Evolutionary conservation across 1,284 basidiomycete genomes (phyloP).

Genomic region (Boletus sp.): DNA sequence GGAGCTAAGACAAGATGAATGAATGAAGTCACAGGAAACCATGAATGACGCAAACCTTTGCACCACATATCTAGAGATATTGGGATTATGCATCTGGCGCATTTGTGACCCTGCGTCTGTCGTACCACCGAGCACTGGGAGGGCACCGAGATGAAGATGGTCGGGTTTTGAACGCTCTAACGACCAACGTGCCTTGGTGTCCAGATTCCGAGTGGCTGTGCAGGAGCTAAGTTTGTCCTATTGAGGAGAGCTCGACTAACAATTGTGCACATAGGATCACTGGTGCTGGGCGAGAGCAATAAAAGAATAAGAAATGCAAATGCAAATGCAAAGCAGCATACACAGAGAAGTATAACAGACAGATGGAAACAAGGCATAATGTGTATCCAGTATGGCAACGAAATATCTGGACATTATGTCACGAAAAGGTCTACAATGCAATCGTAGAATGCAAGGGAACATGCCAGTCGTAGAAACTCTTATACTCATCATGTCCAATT

Average conservation of each 20-base stretch:
- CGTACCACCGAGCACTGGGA: background rate
- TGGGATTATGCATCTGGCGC: conserved; percentile 25
- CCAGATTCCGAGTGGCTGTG: conserved; percentile 19
- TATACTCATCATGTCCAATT: background rate
- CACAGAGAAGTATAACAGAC: too few relatives aligned
- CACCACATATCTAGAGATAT: conserved; percentile 32
- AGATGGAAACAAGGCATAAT: too few relatives aligned
- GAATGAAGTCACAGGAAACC: background rate
- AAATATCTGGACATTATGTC: background rate
- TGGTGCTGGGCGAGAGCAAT: too few relatives aligned
- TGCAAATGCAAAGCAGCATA: too few relatives aligned
- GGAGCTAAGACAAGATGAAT: conserved; percentile 41
- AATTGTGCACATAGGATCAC: too few relatives aligned
- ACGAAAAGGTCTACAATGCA: background rate
- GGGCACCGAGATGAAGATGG: background rate
- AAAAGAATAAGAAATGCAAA: too few relatives aligned
- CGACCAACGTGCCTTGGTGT: too few relatives aligned
- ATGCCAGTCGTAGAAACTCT: background rate
- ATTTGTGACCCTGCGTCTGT: conserved; percentile 12
- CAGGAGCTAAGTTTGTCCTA: too few relatives aligned
- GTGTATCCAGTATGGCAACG: too few relatives aligned
- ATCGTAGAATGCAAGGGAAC: background rate
- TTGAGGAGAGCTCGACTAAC: too few relatives aligned
- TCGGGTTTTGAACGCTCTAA: conserved; percentile 22
- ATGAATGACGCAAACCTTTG: conserved; percentile 29